Percentiles rank a stretch among this genome's conserved stretches.
phyloP scores from a whole-genome alignment of 2,329 filamentous ascomycete genomes.

The Fusarium solani-melongenae region DNA sequence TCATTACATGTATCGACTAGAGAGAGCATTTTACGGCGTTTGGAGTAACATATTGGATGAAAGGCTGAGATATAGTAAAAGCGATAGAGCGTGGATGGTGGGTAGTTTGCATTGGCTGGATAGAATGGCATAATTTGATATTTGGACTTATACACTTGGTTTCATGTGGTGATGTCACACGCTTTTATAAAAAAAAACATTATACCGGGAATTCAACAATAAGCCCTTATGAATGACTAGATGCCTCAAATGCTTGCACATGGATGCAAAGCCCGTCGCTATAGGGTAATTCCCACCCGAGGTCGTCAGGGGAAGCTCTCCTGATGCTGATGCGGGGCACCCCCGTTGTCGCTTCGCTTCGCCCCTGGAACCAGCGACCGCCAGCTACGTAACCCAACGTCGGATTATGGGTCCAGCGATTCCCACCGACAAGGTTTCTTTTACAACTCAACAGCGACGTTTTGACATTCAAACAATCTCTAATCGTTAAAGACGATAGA shows the following conservation, averaged over 20 bases:
- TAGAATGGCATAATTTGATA: not conserved
- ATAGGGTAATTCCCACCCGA: conserved; percentile 30
- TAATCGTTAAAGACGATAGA: not conserved
- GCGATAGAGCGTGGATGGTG: not conserved
- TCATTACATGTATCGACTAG: not conserved
- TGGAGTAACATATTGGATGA: conserved; percentile 20
- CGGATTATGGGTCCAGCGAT: not conserved
- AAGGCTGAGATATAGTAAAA: not conserved
- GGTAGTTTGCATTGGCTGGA: not conserved
- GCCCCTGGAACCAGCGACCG: conserved; percentile 5
- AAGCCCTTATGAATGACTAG: not conserved
- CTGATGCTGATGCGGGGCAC: conserved; percentile 31
- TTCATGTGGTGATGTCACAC: not conserved
- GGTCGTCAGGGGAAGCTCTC: conserved; percentile 8
- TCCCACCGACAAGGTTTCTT: conserved; percentile 10
- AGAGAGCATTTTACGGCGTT: conserved; percentile 23
- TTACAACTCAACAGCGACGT: conserved; percentile 8
- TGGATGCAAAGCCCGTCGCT: not conserved
- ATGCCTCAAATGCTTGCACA: not conserved
- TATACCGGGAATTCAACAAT: not conserved
- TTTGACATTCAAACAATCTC: not conserved
- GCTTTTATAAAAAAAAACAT: not conserved
- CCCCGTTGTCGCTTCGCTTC: not conserved
- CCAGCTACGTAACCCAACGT: conserved; percentile 26
- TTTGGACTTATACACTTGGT: not conserved